These are phyloP conservation scores for Syncephalastrum racemosum DNA, from an alignment of 371 early-diverging fungal genomes.

Conservation along the genomic window DNA sequence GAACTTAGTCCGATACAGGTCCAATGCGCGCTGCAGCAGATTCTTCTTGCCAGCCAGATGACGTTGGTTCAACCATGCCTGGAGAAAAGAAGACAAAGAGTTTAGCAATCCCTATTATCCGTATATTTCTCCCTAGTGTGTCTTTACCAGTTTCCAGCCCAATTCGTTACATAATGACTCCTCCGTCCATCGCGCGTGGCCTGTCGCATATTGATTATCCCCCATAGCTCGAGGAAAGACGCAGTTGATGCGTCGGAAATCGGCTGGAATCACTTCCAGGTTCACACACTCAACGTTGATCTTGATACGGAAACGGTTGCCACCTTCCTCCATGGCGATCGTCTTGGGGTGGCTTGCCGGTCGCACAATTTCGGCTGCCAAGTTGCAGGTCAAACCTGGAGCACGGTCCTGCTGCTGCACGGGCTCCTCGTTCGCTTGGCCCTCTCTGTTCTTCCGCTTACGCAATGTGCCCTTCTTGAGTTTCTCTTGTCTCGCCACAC, in stretches of 20 bases:
- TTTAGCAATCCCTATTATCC: constrained; percentile 2
- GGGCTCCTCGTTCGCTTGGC: constrained; percentile 18
- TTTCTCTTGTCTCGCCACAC: constrained; percentile 81
- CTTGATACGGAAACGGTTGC: constrained; percentile 36
- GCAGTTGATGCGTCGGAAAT: constrained; percentile 40
- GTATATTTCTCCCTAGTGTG: neutral
- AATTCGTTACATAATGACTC: constrained; percentile 51
- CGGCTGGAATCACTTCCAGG: constrained; percentile 40
- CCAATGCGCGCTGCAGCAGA: constrained; percentile 49
- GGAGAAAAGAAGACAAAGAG: constrained; percentile 4
- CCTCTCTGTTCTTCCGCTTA: constrained; percentile 22
- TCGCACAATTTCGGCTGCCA: constrained; percentile 32
- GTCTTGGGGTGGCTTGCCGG: constrained; percentile 46
- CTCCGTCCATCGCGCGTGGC: constrained; percentile 31
- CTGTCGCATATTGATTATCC: constrained; percentile 13
- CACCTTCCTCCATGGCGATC: constrained; percentile 41
- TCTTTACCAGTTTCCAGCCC: constrained; percentile 49
- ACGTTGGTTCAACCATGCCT: constrained; percentile 53
- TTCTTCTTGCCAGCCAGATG: constrained; percentile 45
- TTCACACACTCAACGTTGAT: constrained; percentile 43
- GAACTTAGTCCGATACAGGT: constrained; percentile 44
- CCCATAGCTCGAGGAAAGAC: constrained; percentile 42
- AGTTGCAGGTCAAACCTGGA: no score
- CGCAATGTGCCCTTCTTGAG: constrained; percentile 44
- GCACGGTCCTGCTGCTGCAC: no score